Evolutionary conservation across 257 asterid species (phyloP).

Genomic region (Solanum boliviense): DNA sequence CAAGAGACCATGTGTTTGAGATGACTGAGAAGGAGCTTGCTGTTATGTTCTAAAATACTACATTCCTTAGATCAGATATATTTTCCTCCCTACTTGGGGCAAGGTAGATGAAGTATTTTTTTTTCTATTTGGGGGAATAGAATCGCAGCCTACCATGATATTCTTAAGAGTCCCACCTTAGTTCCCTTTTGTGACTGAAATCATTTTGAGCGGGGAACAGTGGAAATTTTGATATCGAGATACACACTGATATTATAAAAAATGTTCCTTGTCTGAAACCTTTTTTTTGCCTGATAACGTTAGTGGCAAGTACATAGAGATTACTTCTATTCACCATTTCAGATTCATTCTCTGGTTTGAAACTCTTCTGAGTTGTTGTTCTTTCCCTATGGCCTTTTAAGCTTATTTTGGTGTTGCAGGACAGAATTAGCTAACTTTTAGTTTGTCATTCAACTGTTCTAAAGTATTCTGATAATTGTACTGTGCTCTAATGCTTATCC

Average conservation of each 20-base stretch:
- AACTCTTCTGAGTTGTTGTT: neutral
- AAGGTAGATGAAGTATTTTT: neutral
- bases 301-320: neutral
- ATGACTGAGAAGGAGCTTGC: constrained; percentile 84
- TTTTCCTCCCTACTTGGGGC: neutral
- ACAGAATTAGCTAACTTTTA: neutral
- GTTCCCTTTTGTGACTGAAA: neutral
- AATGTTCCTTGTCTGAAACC: neutral
- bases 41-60: constrained; percentile 46
- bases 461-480: neutral
- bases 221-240: constrained; percentile 23
- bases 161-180: neutral
- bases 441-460: neutral
- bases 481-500: neutral
- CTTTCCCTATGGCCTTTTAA: neutral
- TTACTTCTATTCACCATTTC: neutral
- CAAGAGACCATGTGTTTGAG: constrained; percentile 88
- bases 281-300: neutral
- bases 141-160: neutral
- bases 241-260: neutral
- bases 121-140: neutral
- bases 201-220: constrained; percentile 3
- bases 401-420: neutral
- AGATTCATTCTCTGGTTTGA: neutral
- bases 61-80: neutral